A percentile compares a stretch with the other conserved stretches of the same genome.
Conservation (phyloP, 495 filamentous ascomycete species). For the Aspergillus cristatus region DNA sequence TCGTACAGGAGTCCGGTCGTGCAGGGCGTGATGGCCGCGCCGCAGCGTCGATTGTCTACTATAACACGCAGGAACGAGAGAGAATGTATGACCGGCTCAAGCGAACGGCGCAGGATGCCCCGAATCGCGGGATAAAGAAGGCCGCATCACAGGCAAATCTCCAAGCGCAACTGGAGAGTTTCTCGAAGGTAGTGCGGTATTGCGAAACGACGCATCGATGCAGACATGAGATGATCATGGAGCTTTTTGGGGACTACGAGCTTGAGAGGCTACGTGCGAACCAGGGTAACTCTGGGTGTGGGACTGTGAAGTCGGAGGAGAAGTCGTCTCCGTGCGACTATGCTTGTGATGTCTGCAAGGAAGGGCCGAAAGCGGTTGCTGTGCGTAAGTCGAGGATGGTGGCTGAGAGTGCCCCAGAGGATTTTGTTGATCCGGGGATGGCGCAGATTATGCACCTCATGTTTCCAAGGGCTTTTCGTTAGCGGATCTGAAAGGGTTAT, state of each 20-base stretch:
- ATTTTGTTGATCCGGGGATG: constrained; percentile 9
- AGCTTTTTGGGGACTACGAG: constrained; percentile 68
- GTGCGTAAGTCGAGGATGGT: constrained; percentile 45
- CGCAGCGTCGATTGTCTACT: constrained; percentile 78
- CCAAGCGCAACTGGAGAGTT: constrained; percentile 35
- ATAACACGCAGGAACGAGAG: constrained; percentile 74
- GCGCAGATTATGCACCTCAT: constrained; percentile 10
- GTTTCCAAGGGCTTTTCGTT: constrained; percentile 13
- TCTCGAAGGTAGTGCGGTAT: constrained; percentile 59
- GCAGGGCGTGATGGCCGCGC: constrained; percentile 86
- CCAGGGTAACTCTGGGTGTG: too few relatives aligned
- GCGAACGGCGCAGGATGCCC: constrained; percentile 25
- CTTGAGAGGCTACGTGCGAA: constrained; percentile 28
- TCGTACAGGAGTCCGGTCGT: constrained; percentile 90
- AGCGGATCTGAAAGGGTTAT: neutral
- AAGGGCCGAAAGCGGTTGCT: constrained; percentile 48
- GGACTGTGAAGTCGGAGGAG: too few relatives aligned
- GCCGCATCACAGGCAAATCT: constrained; percentile 11
- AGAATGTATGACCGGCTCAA: constrained; percentile 48
- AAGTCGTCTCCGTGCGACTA: constrained; percentile 53
- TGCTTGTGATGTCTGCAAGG: constrained; percentile 89
- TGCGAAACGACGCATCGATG: constrained; percentile 69
- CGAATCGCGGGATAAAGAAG: constrained; percentile 21
- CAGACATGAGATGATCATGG: constrained; percentile 65
- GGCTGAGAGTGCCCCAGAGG: constrained; percentile 7